A percentile compares a stretch with the other conserved stretches of the same genome.
Evolutionary conservation across 164 flowering plant species (phyloP).

Genomic region (Berberis thunbergii): DNA sequence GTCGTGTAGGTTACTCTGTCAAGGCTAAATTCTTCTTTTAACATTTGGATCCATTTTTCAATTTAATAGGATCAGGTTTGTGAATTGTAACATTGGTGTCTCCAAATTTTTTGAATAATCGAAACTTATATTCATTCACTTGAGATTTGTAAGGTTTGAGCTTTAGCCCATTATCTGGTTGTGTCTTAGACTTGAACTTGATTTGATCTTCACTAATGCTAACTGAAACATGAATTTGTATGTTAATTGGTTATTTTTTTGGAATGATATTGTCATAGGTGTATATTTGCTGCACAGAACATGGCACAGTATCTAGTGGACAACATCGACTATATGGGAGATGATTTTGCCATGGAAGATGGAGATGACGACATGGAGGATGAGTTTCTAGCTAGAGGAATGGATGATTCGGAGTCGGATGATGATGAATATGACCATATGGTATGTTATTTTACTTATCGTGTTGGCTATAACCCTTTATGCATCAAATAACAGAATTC

Average conservation of each 20-base stretch:
- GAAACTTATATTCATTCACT: too few species aligned
- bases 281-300: conserved; percentile 9
- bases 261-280: conserved; percentile 1
- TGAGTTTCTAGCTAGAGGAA: conserved; percentile 34
- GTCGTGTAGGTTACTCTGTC: too few species aligned
- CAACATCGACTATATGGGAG: conserved; percentile 33
- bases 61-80: too few species aligned
- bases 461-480: neutral
- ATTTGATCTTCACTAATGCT: too few species aligned
- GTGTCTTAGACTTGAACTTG: too few species aligned
- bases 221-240: neutral
- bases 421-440: conserved; percentile 40
- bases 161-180: too few species aligned
- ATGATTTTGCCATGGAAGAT: conserved; percentile 52
- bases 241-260: neutral
- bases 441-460: conserved; percentile 23
- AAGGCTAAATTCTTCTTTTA: too few species aligned
- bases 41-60: too few species aligned
- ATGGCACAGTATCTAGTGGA: conserved; percentile 41
- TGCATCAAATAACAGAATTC: neutral
- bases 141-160: too few species aligned
- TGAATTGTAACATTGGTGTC: too few species aligned
- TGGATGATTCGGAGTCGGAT: conserved; percentile 45
- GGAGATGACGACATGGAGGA: conserved; percentile 49
- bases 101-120: too few species aligned